Evolutionary conservation across 257 asterid species (phyloP).

Genomic region (Nicotiana obtusifolia): DNA sequence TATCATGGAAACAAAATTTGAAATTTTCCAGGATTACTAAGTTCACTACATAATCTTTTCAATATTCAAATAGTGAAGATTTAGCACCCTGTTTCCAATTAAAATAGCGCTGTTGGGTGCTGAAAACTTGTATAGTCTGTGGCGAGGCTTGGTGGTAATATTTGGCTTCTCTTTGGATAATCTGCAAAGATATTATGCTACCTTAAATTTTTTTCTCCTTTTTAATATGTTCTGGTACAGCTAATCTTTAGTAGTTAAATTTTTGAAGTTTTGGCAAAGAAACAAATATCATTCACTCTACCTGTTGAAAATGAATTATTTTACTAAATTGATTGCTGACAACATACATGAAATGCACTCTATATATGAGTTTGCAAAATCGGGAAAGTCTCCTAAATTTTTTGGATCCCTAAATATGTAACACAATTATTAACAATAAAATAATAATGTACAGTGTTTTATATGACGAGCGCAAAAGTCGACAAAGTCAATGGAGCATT

Average conservation of each 20-base stretch:
- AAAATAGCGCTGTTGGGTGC: background rate
- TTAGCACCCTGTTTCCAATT: background rate
- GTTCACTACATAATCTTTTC: background rate
- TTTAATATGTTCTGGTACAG: background rate
- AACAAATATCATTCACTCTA: background rate
- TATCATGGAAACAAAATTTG: background rate
- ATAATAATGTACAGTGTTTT: background rate
- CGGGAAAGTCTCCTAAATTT: background rate
- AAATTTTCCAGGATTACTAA: background rate
- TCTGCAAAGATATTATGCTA: background rate
- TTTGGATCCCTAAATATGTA: background rate
- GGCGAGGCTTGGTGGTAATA: background rate
- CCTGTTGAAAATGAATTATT: background rate
- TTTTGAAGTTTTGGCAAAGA: background rate
- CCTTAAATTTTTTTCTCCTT: background rate
- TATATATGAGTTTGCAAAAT: background rate
- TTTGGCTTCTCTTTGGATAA: background rate
- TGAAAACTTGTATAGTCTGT: background rate
- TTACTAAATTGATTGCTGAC: background rate
- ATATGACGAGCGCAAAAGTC: background rate
- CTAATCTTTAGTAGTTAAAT: background rate
- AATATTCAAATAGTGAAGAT: background rate
- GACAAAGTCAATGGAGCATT: background rate
- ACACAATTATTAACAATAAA: background rate
- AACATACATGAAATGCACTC: background rate